Base-by-base conservation (phyloP, 2,329 filamentous ascomycete genomes). In the Lecanoromycetidae sp. region DNA sequence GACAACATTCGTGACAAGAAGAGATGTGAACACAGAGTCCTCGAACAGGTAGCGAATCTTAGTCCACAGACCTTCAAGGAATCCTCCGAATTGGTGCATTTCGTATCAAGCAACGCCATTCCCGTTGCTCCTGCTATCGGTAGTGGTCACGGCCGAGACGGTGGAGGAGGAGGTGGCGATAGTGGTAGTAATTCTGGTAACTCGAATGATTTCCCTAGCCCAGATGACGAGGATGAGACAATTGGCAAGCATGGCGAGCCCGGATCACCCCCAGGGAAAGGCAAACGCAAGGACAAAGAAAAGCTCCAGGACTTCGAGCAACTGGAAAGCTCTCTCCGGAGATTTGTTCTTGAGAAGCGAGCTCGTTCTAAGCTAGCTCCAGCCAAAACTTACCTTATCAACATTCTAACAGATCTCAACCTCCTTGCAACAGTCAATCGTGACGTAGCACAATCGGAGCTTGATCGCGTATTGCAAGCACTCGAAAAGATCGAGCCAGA, bases 41-140 rank as follows among this genome's bases (percentile, higher is more conserved):
- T 98, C 50, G 87, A 95, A 57, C 90, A 96, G 64, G 81, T 98
- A 13, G 72, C 76, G 40, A 79, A 79, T 22, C 72, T 98, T n/a
- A 96, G 90, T 60, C 91, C 90, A 2, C 80, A 82, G 43, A 98
- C 91, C 0, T 84, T 81, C 71, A 96, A 96, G 61, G 91, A 98
- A 60, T 82, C 87, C 0, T 76, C 80, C 2, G 91, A 98, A 60
- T 72, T 98, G 6, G 91, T 98, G 3, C 91, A 98, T 61, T 98
- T 98, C 56, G 91, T 98, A 2, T 96, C 91, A 2, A 96, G 90
- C 61, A 94, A 95, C 61, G 88, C 88, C 3, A 84, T 98, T 50
- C 90, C 90, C 0, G 80, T 84, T 46, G 74, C 72, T 1, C 75
- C 79, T 8, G 65, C 75, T 0, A 71, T 76, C 13, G 56, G 59